Evolutionary conservation across 2,329 filamentous ascomycete genomes (phyloP), one percentile per base, ranked within the genome.

Genomic region (Beauveria sp.): DNA sequence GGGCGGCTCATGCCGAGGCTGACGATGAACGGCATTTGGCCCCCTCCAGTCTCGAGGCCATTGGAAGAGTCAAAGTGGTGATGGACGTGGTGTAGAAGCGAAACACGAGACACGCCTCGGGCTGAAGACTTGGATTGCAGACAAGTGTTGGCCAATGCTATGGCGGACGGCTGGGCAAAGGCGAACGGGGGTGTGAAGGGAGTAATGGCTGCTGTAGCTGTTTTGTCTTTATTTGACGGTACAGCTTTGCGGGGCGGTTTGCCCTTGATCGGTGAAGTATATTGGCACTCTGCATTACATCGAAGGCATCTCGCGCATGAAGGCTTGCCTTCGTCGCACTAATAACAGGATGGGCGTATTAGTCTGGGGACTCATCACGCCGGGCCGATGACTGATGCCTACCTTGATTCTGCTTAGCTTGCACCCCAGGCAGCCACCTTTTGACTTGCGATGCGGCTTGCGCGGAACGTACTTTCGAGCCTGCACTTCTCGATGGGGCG

Each of bases 321-420:
- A 2, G 67, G 67, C 30, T 65, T 67, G 18, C 43, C 52, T 62
- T 68, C 63, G 44, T 68, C 65, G 58, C 65, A 67, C 64, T 67
- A 52, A 41, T 34, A 61, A 50, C 12, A 37, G 0, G 20, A 24
- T 28, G 14, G 34, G 5, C 34, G n/a, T 10, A 22, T 58, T 7
- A 52, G 56, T 18, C n/a, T 18, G 26, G 18, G 22, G 10, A 16
- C 46, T 51, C 20, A 16, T 12, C 7, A 14, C 20, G 14, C 18
- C 3, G 41, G 12, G 12, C 9, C 14, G 22, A 5, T 8, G 30
- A 12, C 30, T 34, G 30, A 46, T 24, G 61, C 62, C 37, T 46
- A 68, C 67, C 65, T 68, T 69, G 54, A 68, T 64, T 44, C 66
- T 62, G 37, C 65, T 69, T 10, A 65, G 56, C 22, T 67, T 68